Conservation (phyloP, 441 rosid species). For the Erysimum cheiri region DNA sequence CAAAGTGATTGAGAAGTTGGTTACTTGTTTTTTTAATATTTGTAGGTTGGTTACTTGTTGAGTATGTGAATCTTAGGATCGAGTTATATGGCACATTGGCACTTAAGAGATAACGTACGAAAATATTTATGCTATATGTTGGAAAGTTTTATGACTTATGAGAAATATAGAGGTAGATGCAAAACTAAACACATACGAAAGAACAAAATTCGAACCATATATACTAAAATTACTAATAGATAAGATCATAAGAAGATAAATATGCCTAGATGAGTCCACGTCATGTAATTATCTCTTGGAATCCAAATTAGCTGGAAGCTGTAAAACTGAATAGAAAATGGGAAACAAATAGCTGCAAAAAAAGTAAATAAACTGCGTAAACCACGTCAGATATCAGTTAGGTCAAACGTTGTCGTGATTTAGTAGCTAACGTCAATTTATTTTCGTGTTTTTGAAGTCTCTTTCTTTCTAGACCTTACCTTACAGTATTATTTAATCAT, state of each 20-base stretch:
- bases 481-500: constrained; percentile 7
- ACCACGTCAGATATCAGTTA: constrained; percentile 32
- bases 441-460: constrained; percentile 40
- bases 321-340: constrained; percentile 13
- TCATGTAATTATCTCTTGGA: constrained; percentile 28
- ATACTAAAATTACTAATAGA: too few species aligned
- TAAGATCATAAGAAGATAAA: not conserved
- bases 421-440: constrained; percentile 25
- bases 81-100: not conserved
- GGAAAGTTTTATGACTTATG: too few species aligned
- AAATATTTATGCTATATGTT: too few species aligned
- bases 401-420: constrained; percentile 41
- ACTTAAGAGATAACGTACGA: not conserved
- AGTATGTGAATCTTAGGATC: not conserved
- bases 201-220: too few species aligned
- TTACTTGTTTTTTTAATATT: not conserved
- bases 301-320: not conserved
- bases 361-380: not conserved
- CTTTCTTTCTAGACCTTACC: not conserved
- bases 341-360: constrained; percentile 7
- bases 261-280: constrained; percentile 4
- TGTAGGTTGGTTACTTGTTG: not conserved
- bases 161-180: too few species aligned
- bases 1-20: not conserved
- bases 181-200: not conserved